Conservation (phyloP, 2,329 filamentous ascomycete species). For the Fusarium falciforme region DNA sequence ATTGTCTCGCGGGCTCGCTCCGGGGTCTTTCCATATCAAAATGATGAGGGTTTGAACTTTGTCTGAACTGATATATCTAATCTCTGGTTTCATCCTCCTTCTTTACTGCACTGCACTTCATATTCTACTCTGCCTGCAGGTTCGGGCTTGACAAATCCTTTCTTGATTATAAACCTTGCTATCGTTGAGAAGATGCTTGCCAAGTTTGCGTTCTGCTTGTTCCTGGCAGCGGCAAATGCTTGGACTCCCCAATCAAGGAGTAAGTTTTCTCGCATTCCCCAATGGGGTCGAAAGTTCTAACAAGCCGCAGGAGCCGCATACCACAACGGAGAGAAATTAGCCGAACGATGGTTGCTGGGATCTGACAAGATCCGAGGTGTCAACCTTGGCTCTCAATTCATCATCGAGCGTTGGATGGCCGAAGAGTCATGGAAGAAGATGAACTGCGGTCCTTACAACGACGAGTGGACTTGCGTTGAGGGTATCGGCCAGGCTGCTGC, state of each 20-base stretch:
- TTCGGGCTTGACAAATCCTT: background rate
- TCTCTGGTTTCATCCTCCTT: background rate
- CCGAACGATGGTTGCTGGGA: constrained; percentile 23
- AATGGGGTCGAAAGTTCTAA: background rate
- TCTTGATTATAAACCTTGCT: background rate
- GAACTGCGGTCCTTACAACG: constrained; percentile 41
- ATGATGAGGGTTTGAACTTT: background rate
- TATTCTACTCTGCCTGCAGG: background rate
- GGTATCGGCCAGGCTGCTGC: constrained; percentile 39
- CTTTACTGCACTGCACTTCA: background rate
- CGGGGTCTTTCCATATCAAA: background rate
- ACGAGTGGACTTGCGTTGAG: constrained; percentile 43
- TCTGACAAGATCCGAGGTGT: constrained; percentile 39
- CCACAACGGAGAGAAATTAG: background rate
- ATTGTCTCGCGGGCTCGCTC: background rate
- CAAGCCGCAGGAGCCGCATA: background rate
- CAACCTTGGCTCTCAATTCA: constrained; percentile 44
- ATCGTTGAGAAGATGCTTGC: background rate
- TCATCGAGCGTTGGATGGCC: constrained; percentile 44
- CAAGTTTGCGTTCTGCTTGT: background rate
- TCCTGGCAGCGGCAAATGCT: background rate
- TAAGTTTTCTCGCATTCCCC: background rate
- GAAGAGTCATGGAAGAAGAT: constrained; percentile 37
- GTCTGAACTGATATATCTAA: background rate
- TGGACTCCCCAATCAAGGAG: constrained; percentile 16